These are phyloP conservation scores for Phytophthora brassicae DNA, from an alignment of 352 stramenopile genomes.

Conservation along the genomic window DNA sequence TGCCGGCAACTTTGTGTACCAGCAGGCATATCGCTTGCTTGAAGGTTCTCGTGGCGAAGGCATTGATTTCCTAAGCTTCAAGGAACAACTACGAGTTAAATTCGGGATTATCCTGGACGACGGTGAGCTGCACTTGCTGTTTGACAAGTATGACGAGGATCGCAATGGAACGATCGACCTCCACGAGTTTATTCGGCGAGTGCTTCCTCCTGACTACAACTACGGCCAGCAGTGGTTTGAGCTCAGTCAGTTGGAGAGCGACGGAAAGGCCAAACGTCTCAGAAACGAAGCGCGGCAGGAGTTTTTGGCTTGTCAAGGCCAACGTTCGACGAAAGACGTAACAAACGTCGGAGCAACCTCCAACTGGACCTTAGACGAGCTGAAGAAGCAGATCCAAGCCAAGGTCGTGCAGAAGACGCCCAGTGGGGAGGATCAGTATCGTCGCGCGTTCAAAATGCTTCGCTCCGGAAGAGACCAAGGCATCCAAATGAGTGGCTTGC, in stretches of 20 bases:
- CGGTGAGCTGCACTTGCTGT: conserved; percentile 68
- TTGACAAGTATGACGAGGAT: conserved; percentile 87
- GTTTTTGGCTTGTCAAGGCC: conserved; percentile 41
- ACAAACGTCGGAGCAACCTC: conserved; percentile 48
- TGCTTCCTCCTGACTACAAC: conserved; percentile 77
- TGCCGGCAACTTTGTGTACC: conserved; percentile 83
- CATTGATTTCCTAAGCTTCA: conserved; percentile 79
- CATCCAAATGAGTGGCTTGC: conserved; percentile 69
- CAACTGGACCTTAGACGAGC: conserved; percentile 64
- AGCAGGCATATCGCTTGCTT: conserved; percentile 82
- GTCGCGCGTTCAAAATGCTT: conserved; percentile 81
- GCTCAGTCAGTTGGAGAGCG: conserved; percentile 65
- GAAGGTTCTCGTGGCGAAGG: conserved; percentile 71
- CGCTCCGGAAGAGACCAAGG: conserved; percentile 62
- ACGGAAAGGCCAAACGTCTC: conserved; percentile 53
- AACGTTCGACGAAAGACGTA: conserved; percentile 29
- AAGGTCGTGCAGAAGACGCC: conserved; percentile 82
- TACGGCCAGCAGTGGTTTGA: conserved; percentile 78
- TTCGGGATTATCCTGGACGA: conserved; percentile 83
- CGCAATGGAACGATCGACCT: conserved; percentile 80
- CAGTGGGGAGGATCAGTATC: conserved; percentile 76
- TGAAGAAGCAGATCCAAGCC: conserved; percentile 74
- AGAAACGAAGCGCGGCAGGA: conserved; percentile 65
- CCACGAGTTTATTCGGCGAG: conserved; percentile 80
- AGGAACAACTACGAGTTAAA: conserved; percentile 73